These are phyloP conservation scores for Ophiostoma sp. DNA, from an alignment of 2,329 filamentous ascomycete genomes.

Conservation along the genomic window DNA sequence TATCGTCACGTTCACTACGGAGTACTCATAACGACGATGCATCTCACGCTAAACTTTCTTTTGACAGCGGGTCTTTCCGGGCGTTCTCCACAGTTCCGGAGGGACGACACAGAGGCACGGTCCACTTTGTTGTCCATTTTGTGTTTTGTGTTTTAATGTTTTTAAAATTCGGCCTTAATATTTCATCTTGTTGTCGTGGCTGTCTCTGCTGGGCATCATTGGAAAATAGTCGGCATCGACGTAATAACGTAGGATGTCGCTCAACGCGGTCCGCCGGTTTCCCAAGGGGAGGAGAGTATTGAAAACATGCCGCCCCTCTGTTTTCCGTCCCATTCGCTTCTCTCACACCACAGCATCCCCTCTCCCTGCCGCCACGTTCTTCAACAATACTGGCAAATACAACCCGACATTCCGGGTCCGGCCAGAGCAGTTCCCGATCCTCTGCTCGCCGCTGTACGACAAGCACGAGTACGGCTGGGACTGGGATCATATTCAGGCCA, in stretches of 20 bases:
- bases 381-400: background rate
- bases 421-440: background rate
- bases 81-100: too few species aligned
- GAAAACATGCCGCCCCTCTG: background rate
- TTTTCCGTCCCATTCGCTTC: background rate
- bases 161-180: too few species aligned
- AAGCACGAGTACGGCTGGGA: background rate
- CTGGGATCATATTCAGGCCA: background rate
- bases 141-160: too few species aligned
- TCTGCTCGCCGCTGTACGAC: background rate
- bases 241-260: background rate
- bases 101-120: too few species aligned
- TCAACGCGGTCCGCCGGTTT: background rate
- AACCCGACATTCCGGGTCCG: background rate
- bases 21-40: too few species aligned
- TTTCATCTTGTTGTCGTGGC: too few species aligned
- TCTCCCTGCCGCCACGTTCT: background rate
- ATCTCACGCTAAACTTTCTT: background rate
- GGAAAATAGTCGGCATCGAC: too few species aligned
- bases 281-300: background rate
- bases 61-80: too few species aligned
- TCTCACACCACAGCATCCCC: background rate
- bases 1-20: too few species aligned
- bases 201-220: background rate
- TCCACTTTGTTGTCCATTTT: too few species aligned